Base-by-base conservation (phyloP, 1,284 basidiomycete species). In the Tausonia pullulans region DNA sequence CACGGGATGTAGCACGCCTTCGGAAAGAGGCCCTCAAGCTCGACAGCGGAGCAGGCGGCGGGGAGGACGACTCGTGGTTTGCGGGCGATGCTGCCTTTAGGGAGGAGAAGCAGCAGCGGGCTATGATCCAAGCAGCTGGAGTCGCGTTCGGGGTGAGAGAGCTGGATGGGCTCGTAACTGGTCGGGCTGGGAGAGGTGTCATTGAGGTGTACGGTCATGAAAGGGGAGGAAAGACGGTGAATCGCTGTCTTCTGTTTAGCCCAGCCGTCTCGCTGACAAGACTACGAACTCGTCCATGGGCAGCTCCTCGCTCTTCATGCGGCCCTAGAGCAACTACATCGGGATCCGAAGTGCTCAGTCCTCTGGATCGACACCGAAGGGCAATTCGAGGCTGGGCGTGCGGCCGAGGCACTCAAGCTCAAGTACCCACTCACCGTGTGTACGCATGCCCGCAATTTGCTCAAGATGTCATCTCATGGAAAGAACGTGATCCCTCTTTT, bases 361-460 rank as follows among this genome's bases (percentile, higher is more conserved):
- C 57, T 58, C 44, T 58, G 57, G 57, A 48, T 58, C 44, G 57
- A 58, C 39, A 58, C 57, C 45, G 43, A 58, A n/a, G 57, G 57
- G 49, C 45, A 58, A 8, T 58, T 58, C 7, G 10, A 16, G 2
- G 57, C 16, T 2, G 57, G 49, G 41, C 40, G 40, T 6, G 57
- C 57, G n/a, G 7, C 49, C 7, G 57, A 16, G 3, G 57, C 49
- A 16, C 57, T 58, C 14, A 39, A 48, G 45, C 27, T 46, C 10
- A 58, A 58, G 57, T 16, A 49, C 3, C 9, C 44, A 16, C 45
- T 16, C 6, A 44, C 49, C 44, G 44, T 46, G 40, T 16, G 57
- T 46, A 16, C 13, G 14, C 54, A 40, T 10, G 4, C 5, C 39
- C 5, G 40, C n/a, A 13, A 41, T 14, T 43, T 43, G 14, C 6